Evolutionary conservation across 345 rosid species (phyloP).

Genomic region (Populus deltoides): DNA sequence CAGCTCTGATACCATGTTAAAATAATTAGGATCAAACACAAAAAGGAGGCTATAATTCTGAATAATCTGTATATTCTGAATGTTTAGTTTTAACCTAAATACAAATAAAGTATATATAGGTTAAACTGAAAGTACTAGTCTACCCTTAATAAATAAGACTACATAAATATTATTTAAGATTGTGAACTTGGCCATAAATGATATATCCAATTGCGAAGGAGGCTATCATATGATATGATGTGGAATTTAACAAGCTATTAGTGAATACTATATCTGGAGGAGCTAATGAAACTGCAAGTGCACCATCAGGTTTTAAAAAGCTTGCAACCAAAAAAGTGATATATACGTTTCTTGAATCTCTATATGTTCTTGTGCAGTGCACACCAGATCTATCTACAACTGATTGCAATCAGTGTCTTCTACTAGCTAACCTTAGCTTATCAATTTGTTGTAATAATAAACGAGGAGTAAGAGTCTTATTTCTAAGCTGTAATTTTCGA

Average conservation of each 20-base stretch:
- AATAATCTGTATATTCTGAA: too few species aligned
- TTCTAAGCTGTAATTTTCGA: slow-evolving; percentile 30
- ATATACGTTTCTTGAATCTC: slow-evolving; percentile 6
- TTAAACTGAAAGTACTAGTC: too few species aligned
- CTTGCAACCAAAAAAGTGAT: slow-evolving; percentile 14
- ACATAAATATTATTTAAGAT: too few species aligned
- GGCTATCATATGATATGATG: not conserved
- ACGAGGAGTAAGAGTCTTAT: slow-evolving; percentile 30
- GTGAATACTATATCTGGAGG: not conserved
- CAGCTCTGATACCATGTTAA: too few species aligned
- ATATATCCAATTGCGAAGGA: too few species aligned
- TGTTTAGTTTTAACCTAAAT: too few species aligned
- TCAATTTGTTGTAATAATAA: slow-evolving; percentile 11
- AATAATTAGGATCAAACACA: too few species aligned
- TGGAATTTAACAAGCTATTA: slow-evolving; percentile 2
- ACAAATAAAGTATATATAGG: too few species aligned
- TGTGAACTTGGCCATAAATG: too few species aligned
- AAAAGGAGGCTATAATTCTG: too few species aligned
- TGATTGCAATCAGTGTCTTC: slow-evolving; percentile 38
- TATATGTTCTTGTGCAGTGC: slow-evolving; percentile 29
- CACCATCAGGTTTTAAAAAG: slow-evolving; percentile 2
- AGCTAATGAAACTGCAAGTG: not conserved
- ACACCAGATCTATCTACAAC: slow-evolving; percentile 40
- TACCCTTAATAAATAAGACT: too few species aligned
- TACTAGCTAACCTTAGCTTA: not conserved